Percentiles rank a stretch among this genome's conserved stretches.
These are phyloP conservation scores for Scedosporium aurantiacum DNA, from an alignment of 2,329 filamentous ascomycete genomes.

Conservation along the genomic window DNA sequence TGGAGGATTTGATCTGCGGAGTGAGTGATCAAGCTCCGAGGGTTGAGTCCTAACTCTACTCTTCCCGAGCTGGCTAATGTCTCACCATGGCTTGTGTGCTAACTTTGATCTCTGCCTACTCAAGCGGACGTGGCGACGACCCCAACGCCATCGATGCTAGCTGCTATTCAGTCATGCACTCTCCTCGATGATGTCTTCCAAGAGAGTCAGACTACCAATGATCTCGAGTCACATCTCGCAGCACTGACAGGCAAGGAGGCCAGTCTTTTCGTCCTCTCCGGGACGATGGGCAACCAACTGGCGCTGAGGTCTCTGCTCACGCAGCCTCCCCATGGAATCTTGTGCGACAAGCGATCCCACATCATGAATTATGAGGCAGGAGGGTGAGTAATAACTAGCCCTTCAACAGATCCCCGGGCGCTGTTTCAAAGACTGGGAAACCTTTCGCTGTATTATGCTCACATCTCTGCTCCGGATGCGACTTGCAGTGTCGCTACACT, in stretches of 20 bases:
- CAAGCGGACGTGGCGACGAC: conserved; percentile 52
- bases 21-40: conserved; percentile 16
- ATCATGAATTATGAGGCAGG: conserved; percentile 59
- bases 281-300: conserved; percentile 91
- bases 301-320: conserved; percentile 66
- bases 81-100: background rate
- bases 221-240: conserved; percentile 66
- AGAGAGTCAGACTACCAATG: conserved; percentile 68
- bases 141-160: conserved; percentile 70
- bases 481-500: conserved; percentile 47
- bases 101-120: background rate
- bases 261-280: conserved; percentile 72
- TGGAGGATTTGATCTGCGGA: conserved; percentile 28
- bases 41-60: background rate
- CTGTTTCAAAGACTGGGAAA: too few relatives aligned
- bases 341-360: conserved; percentile 71
- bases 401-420: background rate
- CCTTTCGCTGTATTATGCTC: background rate
- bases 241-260: conserved; percentile 63
- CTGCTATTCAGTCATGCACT: conserved; percentile 61
- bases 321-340: conserved; percentile 68
- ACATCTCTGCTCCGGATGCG: background rate
- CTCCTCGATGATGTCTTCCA: conserved; percentile 75
- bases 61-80: background rate
- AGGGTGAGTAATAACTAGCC: conserved; percentile 29